These are phyloP conservation scores for Ilyonectria destructans DNA, from an alignment of 2,329 filamentous ascomycete species.

Conservation along the genomic window DNA sequence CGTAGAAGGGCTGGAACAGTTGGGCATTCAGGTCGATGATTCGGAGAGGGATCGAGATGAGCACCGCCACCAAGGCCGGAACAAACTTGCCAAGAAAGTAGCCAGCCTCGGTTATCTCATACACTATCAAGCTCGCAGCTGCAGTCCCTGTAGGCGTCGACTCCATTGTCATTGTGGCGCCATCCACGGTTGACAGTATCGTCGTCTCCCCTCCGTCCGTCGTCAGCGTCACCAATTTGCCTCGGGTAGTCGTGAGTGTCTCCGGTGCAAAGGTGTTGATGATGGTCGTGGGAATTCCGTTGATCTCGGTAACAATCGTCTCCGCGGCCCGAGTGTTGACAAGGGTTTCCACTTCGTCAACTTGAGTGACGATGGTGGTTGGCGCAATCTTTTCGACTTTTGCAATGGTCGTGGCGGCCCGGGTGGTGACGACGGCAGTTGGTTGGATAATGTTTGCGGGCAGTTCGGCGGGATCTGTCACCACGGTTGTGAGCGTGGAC, in stretches of 20 bases:
- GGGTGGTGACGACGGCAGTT: constrained; percentile 12
- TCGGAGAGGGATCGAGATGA: constrained; percentile 58
- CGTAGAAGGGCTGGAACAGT: constrained; percentile 62
- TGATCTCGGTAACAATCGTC: neutral
- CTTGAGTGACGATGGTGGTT: neutral
- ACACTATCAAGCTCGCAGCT: constrained; percentile 15
- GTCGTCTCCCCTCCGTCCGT: neutral
- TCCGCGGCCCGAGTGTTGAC: neutral
- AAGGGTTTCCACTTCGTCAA: neutral
- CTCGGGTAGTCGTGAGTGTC: neutral
- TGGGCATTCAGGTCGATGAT: constrained; percentile 60
- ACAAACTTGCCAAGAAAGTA: constrained; percentile 62
- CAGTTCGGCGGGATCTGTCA: constrained; percentile 5
- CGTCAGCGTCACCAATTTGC: constrained; percentile 2
- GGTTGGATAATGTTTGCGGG: constrained; percentile 7
- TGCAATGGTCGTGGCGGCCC: constrained; percentile 11
- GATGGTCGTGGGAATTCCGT: no score
- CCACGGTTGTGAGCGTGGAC: constrained; percentile 2
- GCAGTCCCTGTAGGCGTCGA: constrained; percentile 11
- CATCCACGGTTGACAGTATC: neutral
- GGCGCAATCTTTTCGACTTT: constrained; percentile 8
- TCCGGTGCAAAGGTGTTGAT: no score
- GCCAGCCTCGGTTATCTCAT: constrained; percentile 37
- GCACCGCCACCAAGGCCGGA: constrained; percentile 58
- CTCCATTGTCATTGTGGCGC: constrained; percentile 5